Evolutionary conservation across 2,329 filamentous ascomycete genomes (phyloP), one percentile per base, ranked within the genome.

Genomic region (Zasmidium citrigriseum): DNA sequence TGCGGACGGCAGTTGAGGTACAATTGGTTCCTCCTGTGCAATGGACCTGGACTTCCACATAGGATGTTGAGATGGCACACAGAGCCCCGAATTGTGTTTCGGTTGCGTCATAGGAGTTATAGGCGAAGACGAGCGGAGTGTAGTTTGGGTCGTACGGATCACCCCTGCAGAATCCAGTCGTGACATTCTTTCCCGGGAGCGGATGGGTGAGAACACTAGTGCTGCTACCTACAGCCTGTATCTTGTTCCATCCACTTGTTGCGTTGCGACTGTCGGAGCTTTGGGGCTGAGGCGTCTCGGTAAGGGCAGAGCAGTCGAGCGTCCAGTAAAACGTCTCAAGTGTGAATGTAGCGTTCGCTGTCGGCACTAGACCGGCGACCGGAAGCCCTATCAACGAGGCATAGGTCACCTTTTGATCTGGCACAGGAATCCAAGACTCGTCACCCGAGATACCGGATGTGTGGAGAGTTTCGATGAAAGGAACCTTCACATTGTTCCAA

Each of bases 401-500:
- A 38, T 52, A 57, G 5, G 48, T 46, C 14, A 57, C 48, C 16
- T 47, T 57, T 10, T 52, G 29, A 2, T n/a, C 10, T 3, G 54
- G 54, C 7, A 56, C 54, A 2, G 29, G 9, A n/a, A 56, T 29
- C 54, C 54, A 56, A 11, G 16, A 21, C 22, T 29, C 20, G 14
- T 52, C 29, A 18, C 22, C n/a, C 4, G 27, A 10, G 16, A 25
- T n/a, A 41, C 34, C 18, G 12, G 14, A 11, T 4, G 18, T 11
- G 7, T n/a, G 34, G 5, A 55, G 22, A 25, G 23, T 18, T 24
- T 55, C 53, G 5, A 55, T 23, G 18, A 41, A 21, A 7, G 54
- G 54, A 1, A 57, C 45, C 21, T 57, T 57, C 5, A 57, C 47
- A 20, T 57, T 57, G 22, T 52, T 52, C 54, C 54, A 57, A 4